phyloP scores from a whole-genome alignment of 768 basidiomycete species.

The Mycena kentingensis region DNA sequence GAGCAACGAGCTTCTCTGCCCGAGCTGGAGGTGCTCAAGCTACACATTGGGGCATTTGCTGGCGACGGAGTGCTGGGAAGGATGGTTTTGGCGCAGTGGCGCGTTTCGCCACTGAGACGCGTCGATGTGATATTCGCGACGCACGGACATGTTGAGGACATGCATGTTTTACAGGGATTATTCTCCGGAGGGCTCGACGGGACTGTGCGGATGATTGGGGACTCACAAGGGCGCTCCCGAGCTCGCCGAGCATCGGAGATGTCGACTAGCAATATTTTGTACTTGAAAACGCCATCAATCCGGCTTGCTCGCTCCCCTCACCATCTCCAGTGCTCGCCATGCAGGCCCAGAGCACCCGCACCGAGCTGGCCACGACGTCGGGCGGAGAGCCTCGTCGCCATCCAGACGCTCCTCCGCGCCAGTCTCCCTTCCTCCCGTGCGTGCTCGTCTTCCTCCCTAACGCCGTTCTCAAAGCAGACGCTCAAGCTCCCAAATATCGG shows the following conservation, averaged over 20 bases:
- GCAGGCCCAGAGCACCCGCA: slow-evolving; percentile 42
- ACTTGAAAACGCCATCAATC: too few species aligned
- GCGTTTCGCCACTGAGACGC: too few species aligned
- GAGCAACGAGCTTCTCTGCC: slow-evolving; percentile 1
- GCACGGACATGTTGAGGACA: too few species aligned
- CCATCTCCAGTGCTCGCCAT: slow-evolving; percentile 30
- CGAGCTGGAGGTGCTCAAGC: slow-evolving; percentile 10
- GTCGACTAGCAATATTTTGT: too few species aligned
- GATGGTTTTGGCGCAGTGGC: slow-evolving; percentile 13
- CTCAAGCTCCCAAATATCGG: slow-evolving; percentile 79
- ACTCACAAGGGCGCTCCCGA: too few species aligned
- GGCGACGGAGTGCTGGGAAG: slow-evolving; percentile 11
- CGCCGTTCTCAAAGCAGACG: slow-evolving; percentile 1
- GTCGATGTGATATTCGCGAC: too few species aligned
- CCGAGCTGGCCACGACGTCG: slow-evolving; percentile 46
- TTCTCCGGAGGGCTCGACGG: too few species aligned
- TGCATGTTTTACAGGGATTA: too few species aligned
- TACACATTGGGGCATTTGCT: slow-evolving; percentile 12
- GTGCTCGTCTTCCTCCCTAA: neutral
- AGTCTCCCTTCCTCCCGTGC: slow-evolving; percentile 70
- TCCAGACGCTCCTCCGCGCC: slow-evolving; percentile 72
- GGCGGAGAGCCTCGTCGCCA: slow-evolving; percentile 66
- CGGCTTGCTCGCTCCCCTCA: slow-evolving; percentile 2
- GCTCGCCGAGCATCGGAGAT: too few species aligned
- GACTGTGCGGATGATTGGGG: too few species aligned